Evolutionary conservation across 228 moss, liverwort and hornwort species (phyloP), one percentile per base, ranked within the genome.

Genomic region (Sphagnum fallax): DNA sequence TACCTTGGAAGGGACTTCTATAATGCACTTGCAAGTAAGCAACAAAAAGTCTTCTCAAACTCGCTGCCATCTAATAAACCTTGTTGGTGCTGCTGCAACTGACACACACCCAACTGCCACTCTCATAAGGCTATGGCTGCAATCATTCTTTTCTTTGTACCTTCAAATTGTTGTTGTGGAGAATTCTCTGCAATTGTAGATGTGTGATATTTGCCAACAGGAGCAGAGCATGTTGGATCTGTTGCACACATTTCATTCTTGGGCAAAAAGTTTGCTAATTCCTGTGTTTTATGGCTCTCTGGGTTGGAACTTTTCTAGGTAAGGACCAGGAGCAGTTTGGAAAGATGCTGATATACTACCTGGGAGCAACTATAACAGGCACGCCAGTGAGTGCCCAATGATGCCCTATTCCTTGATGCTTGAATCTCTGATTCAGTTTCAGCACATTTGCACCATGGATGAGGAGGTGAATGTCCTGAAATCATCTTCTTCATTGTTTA

Each of bases 1-100:
- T 86, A 79, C 48, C 70, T 79, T n/a, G 82, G 79, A 63, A 82
- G 85, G 65, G 82, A 86, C 74, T 82, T 86, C 73, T 86, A 86
- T 67, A 86, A 86, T 69, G 82, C 85, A 62, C 77, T 86, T 74
- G 76, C 82, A 74, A 86, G 85, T 86, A 69, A 66, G 85, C 16
- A 12, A 55, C 9, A 55, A 55, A 32, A 32, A 2, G 32, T 32
- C 32, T 32, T 32, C 32, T 32, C 32, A 32, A 32, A 32, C 32
- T 32, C 79, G 60, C 73, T 63, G 18, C n/a, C 48, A 13, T 8
- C 55, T 13, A 57, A 57, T 8, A 13, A 57, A 57, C 8, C 8
- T 13, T 57, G 10, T 57, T 8, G 55, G 55, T 8, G 13, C 13
- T 8, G 55, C 55, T 57, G 32, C 32, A 32, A 32, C 32, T 32